A percentile compares a stretch with the other conserved stretches of the same genome.
phyloP scores from a whole-genome alignment of 108 stramenopile species.

The Nitzschia putrida region DNA sequence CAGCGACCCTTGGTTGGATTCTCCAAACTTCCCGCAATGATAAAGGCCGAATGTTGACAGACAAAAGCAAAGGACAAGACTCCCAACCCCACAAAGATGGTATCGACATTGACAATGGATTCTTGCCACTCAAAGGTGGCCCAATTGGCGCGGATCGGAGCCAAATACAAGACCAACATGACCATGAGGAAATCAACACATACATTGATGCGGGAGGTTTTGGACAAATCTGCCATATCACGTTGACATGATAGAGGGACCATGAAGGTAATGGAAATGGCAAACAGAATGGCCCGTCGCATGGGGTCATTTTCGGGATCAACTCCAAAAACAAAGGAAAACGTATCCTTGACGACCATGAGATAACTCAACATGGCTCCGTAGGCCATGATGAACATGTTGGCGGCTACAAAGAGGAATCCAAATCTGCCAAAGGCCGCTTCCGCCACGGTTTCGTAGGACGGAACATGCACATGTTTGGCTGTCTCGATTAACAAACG shows the following conservation, averaged over 20 bases:
- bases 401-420: slow-evolving; percentile 67
- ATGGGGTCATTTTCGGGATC: slow-evolving; percentile 42
- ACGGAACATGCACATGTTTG: slow-evolving; percentile 71
- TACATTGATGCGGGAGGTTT: slow-evolving; percentile 67
- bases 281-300: slow-evolving; percentile 52
- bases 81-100: slow-evolving; percentile 81
- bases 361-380: slow-evolving; percentile 83
- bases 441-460: slow-evolving; percentile 79
- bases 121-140: slow-evolving; percentile 32
- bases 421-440: slow-evolving; percentile 74
- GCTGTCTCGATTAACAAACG: slow-evolving; percentile 73
- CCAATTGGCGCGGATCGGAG: slow-evolving; percentile 26
- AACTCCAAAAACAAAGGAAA: slow-evolving; percentile 65
- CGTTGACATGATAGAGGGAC: slow-evolving; percentile 73
- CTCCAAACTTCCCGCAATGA: slow-evolving; percentile 78
- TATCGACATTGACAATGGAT: slow-evolving; percentile 39
- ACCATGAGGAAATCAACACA: slow-evolving; percentile 64
- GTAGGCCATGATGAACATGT: slow-evolving; percentile 84
- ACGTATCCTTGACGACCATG: slow-evolving; percentile 84
- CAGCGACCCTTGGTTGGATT: slow-evolving; percentile 72
- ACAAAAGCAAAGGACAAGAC: slow-evolving; percentile 88
- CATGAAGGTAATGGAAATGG: slow-evolving; percentile 62
- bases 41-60: slow-evolving; percentile 78
- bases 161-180: slow-evolving; percentile 43
- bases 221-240: slow-evolving; percentile 84